A percentile compares a stretch with the other conserved stretches of the same genome.
Conservation (phyloP, 805 yeast genomes). For the Myxozyma vanderwaltii region DNA sequence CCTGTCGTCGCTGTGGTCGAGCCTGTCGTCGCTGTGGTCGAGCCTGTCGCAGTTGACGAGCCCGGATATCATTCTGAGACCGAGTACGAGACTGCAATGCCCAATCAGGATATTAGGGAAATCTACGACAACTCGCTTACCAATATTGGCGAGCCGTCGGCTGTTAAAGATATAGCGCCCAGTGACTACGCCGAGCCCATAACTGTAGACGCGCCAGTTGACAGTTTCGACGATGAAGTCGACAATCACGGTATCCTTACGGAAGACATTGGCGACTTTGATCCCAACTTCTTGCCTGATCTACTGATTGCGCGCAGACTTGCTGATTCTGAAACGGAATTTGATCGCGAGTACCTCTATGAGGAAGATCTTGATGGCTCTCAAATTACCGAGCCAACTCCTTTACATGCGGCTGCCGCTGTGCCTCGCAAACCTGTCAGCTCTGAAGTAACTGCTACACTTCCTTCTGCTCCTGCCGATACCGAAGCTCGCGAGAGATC, state of each 20-base stretch:
- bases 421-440: too few relatives aligned
- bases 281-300: not conserved
- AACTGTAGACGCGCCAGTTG: not conserved
- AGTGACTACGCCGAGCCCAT: not conserved
- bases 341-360: not conserved
- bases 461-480: conserved; percentile 56
- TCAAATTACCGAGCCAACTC: not conserved
- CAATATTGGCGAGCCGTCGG: not conserved
- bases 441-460: too few relatives aligned
- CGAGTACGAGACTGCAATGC: not conserved
- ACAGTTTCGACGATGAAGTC: not conserved
- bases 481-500: conserved; percentile 12
- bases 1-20: not conserved
- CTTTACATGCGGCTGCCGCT: too few relatives aligned
- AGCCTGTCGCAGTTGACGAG: not conserved
- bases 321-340: conserved; percentile 1
- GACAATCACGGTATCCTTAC: not conserved
- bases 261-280: conserved; percentile 7
- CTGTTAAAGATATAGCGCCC: too few relatives aligned
- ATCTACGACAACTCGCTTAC: not conserved
- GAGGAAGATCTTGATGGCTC: not conserved
- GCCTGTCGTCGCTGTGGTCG: not conserved
- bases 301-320: not conserved
- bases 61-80: too few relatives aligned
- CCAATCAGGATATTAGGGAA: not conserved